phyloP scores from a whole-genome alignment of 176 grass and related monocot genomes.

The Musa itinerans region DNA sequence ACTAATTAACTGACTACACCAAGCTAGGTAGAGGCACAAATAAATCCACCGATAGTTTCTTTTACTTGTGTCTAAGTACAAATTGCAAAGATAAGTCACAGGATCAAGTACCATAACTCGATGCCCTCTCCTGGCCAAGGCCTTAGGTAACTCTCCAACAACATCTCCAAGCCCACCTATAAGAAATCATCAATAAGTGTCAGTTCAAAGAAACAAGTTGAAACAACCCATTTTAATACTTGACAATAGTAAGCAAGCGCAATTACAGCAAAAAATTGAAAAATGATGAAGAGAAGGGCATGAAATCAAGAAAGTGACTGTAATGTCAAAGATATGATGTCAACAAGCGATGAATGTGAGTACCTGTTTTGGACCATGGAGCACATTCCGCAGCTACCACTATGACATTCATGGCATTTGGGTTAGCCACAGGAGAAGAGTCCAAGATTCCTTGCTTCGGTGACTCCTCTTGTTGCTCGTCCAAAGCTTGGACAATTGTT shows the following conservation, averaged over 20 bases:
- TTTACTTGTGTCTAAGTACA: background rate
- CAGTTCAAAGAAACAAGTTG: slow-evolving; percentile 16
- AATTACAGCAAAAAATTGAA: background rate
- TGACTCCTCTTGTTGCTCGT: slow-evolving; percentile 17
- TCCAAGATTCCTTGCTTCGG: slow-evolving; percentile 31
- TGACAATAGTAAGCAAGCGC: background rate
- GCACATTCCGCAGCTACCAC: slow-evolving; percentile 84
- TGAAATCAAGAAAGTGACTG: background rate
- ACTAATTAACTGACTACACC: too few relatives aligned
- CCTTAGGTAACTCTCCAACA: slow-evolving; percentile 87
- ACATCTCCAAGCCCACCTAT: slow-evolving; percentile 98
- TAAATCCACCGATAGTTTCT: too few relatives aligned
- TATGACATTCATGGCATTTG: slow-evolving; percentile 78
- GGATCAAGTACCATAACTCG: slow-evolving; percentile 75
- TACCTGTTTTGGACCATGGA: slow-evolving; percentile 99
- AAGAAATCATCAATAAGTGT: slow-evolving; percentile 20
- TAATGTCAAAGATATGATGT: background rate
- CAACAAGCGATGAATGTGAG: background rate
- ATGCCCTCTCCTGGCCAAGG: slow-evolving; percentile 85
- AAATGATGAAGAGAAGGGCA: background rate
- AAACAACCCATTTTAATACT: background rate
- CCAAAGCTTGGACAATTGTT: slow-evolving; percentile 20
- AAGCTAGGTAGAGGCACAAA: too few relatives aligned
- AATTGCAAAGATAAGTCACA: slow-evolving; percentile 23
- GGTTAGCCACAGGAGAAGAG: slow-evolving; percentile 28